These are phyloP conservation scores for Alternaria metachromatica DNA, from an alignment of 2,329 filamentous ascomycete genomes.

Conservation along the genomic window DNA sequence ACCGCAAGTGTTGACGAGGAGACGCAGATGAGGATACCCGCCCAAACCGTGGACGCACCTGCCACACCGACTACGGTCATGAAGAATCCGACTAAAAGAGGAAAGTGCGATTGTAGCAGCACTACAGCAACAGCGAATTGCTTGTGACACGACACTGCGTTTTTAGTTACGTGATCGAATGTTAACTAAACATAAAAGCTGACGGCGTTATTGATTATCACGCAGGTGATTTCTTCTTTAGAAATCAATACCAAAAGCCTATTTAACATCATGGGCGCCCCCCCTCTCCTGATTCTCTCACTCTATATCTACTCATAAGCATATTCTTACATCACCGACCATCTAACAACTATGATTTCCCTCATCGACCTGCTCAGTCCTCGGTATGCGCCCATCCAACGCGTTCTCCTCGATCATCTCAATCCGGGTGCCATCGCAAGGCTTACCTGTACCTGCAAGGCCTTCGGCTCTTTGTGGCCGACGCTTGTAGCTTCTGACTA, in stretches of 20 bases:
- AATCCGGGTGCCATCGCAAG: neutral
- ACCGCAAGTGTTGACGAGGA: neutral
- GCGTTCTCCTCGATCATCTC: neutral
- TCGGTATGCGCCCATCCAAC: neutral
- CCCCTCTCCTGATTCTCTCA: neutral
- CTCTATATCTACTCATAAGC: neutral
- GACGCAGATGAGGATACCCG: neutral
- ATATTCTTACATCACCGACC: neutral
- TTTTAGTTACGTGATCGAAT: neutral
- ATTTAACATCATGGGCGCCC: neutral
- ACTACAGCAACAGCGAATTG: neutral
- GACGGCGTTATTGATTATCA: neutral
- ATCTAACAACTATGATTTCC: neutral
- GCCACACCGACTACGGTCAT: neutral
- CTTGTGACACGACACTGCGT: neutral
- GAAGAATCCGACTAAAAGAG: neutral
- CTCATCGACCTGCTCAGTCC: neutral
- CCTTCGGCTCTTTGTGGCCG: neutral
- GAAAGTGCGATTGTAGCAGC: neutral
- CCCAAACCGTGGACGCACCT: neutral
- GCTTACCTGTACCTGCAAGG: neutral
- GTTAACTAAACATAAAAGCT: neutral
- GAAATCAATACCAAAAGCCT: neutral
- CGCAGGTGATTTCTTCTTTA: neutral
- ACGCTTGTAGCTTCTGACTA: neutral